Evolutionary conservation across 257 asterid species (phyloP).

Genomic region (Primulina huaijiensis): DNA sequence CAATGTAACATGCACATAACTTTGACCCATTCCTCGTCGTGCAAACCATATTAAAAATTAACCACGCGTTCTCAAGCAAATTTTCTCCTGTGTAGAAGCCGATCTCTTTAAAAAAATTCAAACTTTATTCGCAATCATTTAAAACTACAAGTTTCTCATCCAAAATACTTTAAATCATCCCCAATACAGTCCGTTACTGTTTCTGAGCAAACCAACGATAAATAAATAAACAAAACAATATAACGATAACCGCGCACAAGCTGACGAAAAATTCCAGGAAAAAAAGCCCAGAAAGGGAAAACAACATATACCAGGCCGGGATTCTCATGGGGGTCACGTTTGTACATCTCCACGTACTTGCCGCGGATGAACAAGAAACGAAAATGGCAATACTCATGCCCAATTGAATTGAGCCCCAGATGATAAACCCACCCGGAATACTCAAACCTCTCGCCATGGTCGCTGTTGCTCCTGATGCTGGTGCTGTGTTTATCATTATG

Average conservation of each 20-base stretch:
- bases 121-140: background rate
- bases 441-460: conserved; percentile 41
- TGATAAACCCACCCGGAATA: conserved; percentile 81
- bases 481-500: conserved; percentile 14
- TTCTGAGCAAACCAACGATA: background rate
- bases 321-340: conserved; percentile 63
- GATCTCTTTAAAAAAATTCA: background rate
- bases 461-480: conserved; percentile 30
- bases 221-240: background rate
- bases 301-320: conserved; percentile 59
- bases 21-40: background rate
- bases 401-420: conserved; percentile 69
- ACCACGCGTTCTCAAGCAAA: conserved; percentile 1
- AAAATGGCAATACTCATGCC: conserved; percentile 70
- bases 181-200: background rate
- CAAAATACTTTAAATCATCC: background rate
- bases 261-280: background rate
- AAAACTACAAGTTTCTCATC: background rate
- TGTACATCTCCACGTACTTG: conserved; percentile 65
- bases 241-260: background rate
- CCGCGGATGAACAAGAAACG: conserved; percentile 66
- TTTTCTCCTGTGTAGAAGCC: background rate
- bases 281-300: background rate
- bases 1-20: background rate
- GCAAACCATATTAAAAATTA: conserved; percentile 7